phyloP scores from a whole-genome alignment of 345 rosid species.

The Eucalyptus caleyi region DNA sequence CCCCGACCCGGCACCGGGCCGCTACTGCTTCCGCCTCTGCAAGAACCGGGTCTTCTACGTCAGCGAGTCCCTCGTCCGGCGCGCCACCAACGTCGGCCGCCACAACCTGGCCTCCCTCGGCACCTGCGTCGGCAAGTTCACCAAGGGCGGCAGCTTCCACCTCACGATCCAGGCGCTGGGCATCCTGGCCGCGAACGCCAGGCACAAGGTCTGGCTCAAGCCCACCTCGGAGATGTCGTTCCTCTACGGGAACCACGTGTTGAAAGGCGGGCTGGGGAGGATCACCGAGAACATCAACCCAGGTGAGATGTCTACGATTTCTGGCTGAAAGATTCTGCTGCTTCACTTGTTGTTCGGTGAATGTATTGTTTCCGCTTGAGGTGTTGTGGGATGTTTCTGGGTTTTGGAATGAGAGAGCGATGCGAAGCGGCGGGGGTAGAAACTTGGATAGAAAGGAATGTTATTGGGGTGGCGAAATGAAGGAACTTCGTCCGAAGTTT shows the following conservation, averaged over 20 bases:
- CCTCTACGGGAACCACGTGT: slow-evolving; percentile 79
- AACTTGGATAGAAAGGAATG: background rate
- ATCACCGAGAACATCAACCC: slow-evolving; percentile 59
- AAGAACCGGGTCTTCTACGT: slow-evolving; percentile 73
- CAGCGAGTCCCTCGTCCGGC: slow-evolving; percentile 67
- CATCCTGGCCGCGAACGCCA: slow-evolving; percentile 63
- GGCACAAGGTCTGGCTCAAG: slow-evolving; percentile 90
- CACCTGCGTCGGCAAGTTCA: slow-evolving; percentile 79
- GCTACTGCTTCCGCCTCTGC: slow-evolving; percentile 89
- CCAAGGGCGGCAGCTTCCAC: slow-evolving; percentile 68
- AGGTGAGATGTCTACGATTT: background rate
- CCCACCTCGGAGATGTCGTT: slow-evolving; percentile 96
- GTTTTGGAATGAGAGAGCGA: background rate
- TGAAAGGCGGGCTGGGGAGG: slow-evolving; percentile 86
- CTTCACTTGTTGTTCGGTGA: background rate
- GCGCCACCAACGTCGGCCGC: slow-evolving; percentile 72
- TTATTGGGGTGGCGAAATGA: background rate
- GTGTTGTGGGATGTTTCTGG: background rate
- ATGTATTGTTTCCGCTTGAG: background rate
- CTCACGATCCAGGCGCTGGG: slow-evolving; percentile 52
- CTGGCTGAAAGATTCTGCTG: background rate
- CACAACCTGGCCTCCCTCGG: slow-evolving; percentile 49
- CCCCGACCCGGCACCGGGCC: slow-evolving; percentile 52
- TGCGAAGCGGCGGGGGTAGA: background rate
- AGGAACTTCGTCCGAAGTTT: background rate